Evolutionary conservation across 306 rosid species (phyloP).

Genomic region (Albizia julibrissin): DNA sequence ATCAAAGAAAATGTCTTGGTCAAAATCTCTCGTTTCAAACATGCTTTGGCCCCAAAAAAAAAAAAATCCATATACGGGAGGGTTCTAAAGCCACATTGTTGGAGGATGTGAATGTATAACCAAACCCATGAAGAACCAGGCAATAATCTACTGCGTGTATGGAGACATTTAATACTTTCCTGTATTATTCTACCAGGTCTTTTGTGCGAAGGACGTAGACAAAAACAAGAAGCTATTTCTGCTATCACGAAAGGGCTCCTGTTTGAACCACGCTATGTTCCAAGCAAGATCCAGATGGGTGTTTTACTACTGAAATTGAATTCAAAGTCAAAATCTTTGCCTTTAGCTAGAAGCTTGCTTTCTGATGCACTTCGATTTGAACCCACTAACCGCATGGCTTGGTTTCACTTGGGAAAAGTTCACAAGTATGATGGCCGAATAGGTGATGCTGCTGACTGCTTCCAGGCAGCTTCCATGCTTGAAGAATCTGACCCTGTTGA

Average conservation of each 20-base stretch:
- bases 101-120: background rate
- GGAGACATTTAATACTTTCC: conserved; percentile 13
- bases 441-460: conserved; percentile 84
- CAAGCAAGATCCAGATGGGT: conserved; percentile 71
- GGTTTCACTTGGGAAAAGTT: conserved; percentile 78
- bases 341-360: conserved; percentile 82
- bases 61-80: background rate
- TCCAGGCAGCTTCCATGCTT: conserved; percentile 95
- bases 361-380: conserved; percentile 86
- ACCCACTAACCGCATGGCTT: conserved; percentile 78
- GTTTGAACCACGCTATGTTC: conserved; percentile 62
- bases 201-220: conserved; percentile 63
- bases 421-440: conserved; percentile 77
- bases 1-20: background rate
- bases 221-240: conserved; percentile 61
- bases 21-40: background rate
- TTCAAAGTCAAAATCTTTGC: conserved; percentile 51
- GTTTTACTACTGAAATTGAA: conserved; percentile 58
- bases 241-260: conserved; percentile 52
- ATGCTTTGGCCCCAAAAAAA: background rate
- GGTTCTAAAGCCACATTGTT: background rate
- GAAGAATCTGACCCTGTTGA: conserved; percentile 92
- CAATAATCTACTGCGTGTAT: background rate
- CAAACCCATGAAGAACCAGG: conserved; percentile 1
- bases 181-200: conserved; percentile 54